A percentile compares a stretch with the other conserved stretches of the same genome.
These are phyloP conservation scores for Aspergillus latus DNA, from an alignment of 2,329 filamentous ascomycete species.

Conservation along the genomic window DNA sequence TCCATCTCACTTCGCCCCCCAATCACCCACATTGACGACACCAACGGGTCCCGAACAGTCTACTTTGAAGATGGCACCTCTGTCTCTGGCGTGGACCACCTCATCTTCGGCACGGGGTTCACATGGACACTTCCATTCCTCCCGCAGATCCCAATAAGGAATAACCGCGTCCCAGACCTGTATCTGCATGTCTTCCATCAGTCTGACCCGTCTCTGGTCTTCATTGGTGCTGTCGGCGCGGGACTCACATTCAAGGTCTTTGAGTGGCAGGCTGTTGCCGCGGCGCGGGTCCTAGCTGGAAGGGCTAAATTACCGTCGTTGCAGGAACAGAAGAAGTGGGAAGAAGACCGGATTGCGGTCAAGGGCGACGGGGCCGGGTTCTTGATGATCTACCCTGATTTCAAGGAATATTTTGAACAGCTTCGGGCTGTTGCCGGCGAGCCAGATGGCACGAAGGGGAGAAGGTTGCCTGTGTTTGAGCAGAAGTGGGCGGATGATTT, in stretches of 20 bases:
- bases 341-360: conserved; percentile 53
- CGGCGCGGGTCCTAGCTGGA: conserved; percentile 59
- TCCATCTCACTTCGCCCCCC: conserved; percentile 33
- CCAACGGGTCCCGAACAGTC: conserved; percentile 49
- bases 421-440: conserved; percentile 46
- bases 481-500: conserved; percentile 47
- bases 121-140: conserved; percentile 64
- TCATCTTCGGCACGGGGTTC: conserved; percentile 69
- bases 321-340: conserved; percentile 57
- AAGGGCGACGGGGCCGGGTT: conserved; percentile 61
- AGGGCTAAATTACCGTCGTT: conserved; percentile 52
- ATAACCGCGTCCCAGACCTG: conserved; percentile 36
- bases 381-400: conserved; percentile 59
- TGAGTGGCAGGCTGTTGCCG: conserved; percentile 66
- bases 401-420: conserved; percentile 64
- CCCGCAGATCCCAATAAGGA: conserved; percentile 44
- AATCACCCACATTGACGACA: conserved; percentile 41
- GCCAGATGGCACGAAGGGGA: conserved; percentile 40
- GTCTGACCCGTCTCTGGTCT: conserved; percentile 34
- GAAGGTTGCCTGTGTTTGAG: conserved; percentile 46
- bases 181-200: conserved; percentile 41
- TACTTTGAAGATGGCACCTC: conserved; percentile 56
- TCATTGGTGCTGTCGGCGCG: conserved; percentile 47
- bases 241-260: conserved; percentile 66
- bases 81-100: conserved; percentile 57